Percentiles rank a stretch among this genome's conserved stretches.
Conservation (phyloP, 768 basidiomycete genomes). For the Hygrophorus pudorinus region DNA sequence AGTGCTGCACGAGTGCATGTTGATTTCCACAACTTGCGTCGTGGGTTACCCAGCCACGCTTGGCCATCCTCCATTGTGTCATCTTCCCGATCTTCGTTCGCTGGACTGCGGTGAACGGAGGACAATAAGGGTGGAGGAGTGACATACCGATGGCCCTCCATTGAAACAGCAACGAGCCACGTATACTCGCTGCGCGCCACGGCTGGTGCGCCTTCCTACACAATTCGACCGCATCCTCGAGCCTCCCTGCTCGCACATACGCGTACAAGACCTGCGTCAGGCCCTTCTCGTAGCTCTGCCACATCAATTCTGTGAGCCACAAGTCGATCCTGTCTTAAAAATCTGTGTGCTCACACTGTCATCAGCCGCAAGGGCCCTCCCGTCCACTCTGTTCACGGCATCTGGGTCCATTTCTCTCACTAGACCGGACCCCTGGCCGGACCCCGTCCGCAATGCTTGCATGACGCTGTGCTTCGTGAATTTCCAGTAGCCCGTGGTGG, state of each 20-base stretch:
- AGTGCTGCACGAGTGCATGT: constrained; percentile 72
- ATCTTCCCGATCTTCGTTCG: constrained; percentile 33
- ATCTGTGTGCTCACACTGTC: constrained; percentile 53
- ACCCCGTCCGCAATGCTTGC: constrained; percentile 49
- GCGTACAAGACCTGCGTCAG: constrained; percentile 71
- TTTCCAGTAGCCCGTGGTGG: constrained; percentile 74
- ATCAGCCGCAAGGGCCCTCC: constrained; percentile 54
- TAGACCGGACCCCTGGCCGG: constrained; percentile 34
- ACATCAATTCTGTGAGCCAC: background rate
- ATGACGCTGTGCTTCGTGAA: constrained; percentile 71
- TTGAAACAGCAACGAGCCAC: constrained; percentile 69
- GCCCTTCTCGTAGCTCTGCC: constrained; percentile 71
- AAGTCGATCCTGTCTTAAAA: background rate
- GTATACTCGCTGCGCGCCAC: constrained; percentile 86
- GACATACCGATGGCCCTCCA: constrained; percentile 64
- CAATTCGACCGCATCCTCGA: constrained; percentile 77
- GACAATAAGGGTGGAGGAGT: constrained; percentile 1
- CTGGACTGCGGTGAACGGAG: constrained; percentile 9
- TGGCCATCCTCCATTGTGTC: constrained; percentile 41
- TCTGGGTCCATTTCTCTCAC: constrained; percentile 77
- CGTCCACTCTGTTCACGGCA: constrained; percentile 51
- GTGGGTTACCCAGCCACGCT: constrained; percentile 64
- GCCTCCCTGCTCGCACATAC: constrained; percentile 73
- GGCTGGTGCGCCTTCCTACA: constrained; percentile 79
- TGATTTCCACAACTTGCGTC: constrained; percentile 79